A percentile compares a stretch with the other conserved stretches of the same genome.
phyloP scores from a whole-genome alignment of 2,329 filamentous ascomycete genomes.

The Fusarium sp. region DNA sequence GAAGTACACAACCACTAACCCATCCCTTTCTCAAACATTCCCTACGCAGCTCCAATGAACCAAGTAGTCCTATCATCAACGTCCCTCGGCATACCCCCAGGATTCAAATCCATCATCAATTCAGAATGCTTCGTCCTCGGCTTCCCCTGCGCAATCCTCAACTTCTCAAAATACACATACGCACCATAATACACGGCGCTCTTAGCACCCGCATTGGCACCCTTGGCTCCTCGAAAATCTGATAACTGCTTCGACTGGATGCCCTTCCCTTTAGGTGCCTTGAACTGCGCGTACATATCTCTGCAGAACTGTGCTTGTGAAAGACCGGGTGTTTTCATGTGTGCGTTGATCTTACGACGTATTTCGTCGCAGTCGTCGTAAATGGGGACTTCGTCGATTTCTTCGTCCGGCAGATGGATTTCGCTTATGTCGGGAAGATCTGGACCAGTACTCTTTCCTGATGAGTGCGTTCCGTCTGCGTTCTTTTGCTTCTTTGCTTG shows the following conservation, averaged over 20 bases:
- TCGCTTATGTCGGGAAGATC: background rate
- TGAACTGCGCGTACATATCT: background rate
- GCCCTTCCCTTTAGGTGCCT: slow-evolving; percentile 7
- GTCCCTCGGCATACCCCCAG: background rate
- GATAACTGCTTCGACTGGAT: slow-evolving; percentile 20
- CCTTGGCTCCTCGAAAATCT: slow-evolving; percentile 1
- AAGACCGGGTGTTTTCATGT: slow-evolving; percentile 2
- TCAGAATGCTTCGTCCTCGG: background rate
- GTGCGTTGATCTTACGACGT: slow-evolving; percentile 15
- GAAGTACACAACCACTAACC: background rate
- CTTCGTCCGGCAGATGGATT: background rate
- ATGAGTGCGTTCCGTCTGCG: background rate
- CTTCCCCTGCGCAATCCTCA: slow-evolving; percentile 13
- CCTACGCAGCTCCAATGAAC: background rate
- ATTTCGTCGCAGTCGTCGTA: slow-evolving; percentile 17
- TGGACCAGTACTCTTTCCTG: background rate
- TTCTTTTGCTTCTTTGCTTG: background rate
- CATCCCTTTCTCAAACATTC: fast-evolving
- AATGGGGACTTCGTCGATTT: background rate
- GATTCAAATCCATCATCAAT: background rate
- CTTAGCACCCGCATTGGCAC: background rate
- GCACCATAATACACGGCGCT: slow-evolving; percentile 7
- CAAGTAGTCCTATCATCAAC: background rate
- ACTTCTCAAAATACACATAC: slow-evolving; percentile 25
- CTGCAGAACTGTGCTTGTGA: slow-evolving; percentile 16